phyloP scores from a whole-genome alignment of 2,329 filamentous ascomycete genomes.

The Phialophora tarda region DNA sequence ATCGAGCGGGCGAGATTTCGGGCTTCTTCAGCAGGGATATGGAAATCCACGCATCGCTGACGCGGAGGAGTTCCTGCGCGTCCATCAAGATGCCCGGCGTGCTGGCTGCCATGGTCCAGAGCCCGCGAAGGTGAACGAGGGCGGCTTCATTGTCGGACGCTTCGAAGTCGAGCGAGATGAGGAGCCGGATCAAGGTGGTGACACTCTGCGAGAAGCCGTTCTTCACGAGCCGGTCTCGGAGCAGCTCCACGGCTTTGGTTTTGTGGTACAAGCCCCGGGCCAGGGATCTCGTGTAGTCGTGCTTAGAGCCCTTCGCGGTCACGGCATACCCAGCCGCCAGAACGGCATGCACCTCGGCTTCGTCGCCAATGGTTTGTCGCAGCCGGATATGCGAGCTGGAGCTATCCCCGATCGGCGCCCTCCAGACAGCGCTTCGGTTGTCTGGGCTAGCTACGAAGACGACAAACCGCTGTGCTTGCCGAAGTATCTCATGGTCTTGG shows the following conservation, averaged over 20 bases:
- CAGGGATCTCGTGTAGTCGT: slow-evolving; percentile 2
- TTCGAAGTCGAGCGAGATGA: slow-evolving; percentile 29
- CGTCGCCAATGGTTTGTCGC: slow-evolving; percentile 16
- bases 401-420: slow-evolving; percentile 25
- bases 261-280: slow-evolving; percentile 20
- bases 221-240: slow-evolving; percentile 21
- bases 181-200: slow-evolving; percentile 24
- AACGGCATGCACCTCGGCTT: slow-evolving; percentile 25
- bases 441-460: slow-evolving; percentile 27
- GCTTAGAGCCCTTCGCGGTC: slow-evolving; percentile 1
- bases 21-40: slow-evolving; percentile 25
- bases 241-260: slow-evolving; percentile 21
- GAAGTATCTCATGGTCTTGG: slow-evolving; percentile 26
- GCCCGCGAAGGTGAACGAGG: slow-evolving; percentile 24
- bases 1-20: slow-evolving; percentile 25
- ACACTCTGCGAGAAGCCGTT: slow-evolving; percentile 17
- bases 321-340: slow-evolving; percentile 27
- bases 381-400: slow-evolving; percentile 25
- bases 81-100: slow-evolving; percentile 14
- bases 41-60: slow-evolving; percentile 28
- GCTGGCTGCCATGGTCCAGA: slow-evolving; percentile 24
- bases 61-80: slow-evolving; percentile 22
- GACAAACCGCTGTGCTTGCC: slow-evolving; percentile 23
- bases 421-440: slow-evolving; percentile 24
- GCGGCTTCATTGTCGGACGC: slow-evolving; percentile 17